Conservation (phyloP, 2,329 filamentous ascomycete species). For the Pleomassaria siparia region DNA sequence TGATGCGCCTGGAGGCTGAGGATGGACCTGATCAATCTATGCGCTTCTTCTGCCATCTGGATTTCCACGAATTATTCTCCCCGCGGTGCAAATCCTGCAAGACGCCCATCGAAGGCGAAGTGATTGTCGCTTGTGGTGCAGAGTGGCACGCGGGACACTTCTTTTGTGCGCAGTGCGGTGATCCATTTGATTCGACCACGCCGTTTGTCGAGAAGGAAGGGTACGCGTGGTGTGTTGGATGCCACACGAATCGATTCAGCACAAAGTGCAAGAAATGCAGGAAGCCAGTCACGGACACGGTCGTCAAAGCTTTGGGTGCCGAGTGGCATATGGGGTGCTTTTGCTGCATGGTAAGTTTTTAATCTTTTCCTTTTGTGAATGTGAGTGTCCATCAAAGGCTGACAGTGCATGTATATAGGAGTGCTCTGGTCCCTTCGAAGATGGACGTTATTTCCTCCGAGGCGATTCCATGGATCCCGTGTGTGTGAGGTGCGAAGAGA, state of each 20-base stretch:
- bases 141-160: constrained; percentile 98
- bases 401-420: constrained; percentile 47
- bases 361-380: background rate
- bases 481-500: constrained; percentile 64
- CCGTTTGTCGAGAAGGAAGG: constrained; percentile 98
- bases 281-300: constrained; percentile 82
- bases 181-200: constrained; percentile 64
- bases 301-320: constrained; percentile 81
- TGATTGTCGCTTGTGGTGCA: constrained; percentile 88
- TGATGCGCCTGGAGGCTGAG: constrained; percentile 54
- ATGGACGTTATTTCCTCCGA: constrained; percentile 64
- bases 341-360: constrained; percentile 63
- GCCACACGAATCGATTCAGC: constrained; percentile 87
- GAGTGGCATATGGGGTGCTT: constrained; percentile 97
- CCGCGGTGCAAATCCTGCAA: constrained; percentile 94
- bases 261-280: constrained; percentile 87
- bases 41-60: constrained; percentile 96
- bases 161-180: constrained; percentile 97
- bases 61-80: constrained; percentile 93
- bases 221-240: constrained; percentile 93
- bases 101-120: constrained; percentile 93
- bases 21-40: constrained; percentile 71
- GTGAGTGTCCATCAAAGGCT: background rate
- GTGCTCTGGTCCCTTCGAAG: constrained; percentile 61
- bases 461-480: constrained; percentile 61